These are phyloP conservation scores for Mitragyna speciosa DNA, from an alignment of 257 asterid genomes.

Conservation along the genomic window DNA sequence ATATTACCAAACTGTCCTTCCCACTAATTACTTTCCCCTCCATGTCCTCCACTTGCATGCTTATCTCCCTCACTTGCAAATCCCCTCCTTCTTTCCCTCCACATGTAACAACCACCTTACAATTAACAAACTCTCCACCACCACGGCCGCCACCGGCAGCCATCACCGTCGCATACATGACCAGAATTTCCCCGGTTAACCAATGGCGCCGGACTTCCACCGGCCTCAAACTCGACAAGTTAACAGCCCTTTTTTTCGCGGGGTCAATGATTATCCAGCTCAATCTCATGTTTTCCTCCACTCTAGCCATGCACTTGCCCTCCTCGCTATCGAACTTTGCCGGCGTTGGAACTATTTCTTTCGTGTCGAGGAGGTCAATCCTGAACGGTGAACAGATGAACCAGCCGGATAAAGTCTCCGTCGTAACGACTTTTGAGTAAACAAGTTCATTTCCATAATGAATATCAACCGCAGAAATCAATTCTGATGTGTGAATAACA, in stretches of 20 bases:
- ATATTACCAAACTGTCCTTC: slow-evolving; percentile 48
- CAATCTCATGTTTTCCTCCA: slow-evolving; percentile 45
- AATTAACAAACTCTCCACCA: slow-evolving; percentile 40
- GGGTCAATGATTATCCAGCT: slow-evolving; percentile 82
- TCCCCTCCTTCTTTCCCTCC: slow-evolving; percentile 57
- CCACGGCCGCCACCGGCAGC: slow-evolving; percentile 26
- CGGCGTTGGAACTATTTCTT: slow-evolving; percentile 53
- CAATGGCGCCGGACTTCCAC: slow-evolving; percentile 66
- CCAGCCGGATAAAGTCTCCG: slow-evolving; percentile 59
- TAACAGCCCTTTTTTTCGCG: slow-evolving; percentile 45
- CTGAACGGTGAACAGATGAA: slow-evolving; percentile 57
- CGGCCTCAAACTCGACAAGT: slow-evolving; percentile 55
- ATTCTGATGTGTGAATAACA: slow-evolving; percentile 9
- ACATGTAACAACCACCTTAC: slow-evolving; percentile 61
- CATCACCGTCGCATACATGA: slow-evolving; percentile 51
- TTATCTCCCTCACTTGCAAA: slow-evolving; percentile 55
- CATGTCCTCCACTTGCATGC: slow-evolving; percentile 77
- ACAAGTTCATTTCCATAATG: slow-evolving; percentile 38
- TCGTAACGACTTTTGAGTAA: slow-evolving; percentile 43
- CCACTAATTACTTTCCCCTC: slow-evolving; percentile 64
- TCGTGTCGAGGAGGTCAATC: slow-evolving; percentile 47
- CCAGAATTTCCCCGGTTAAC: slow-evolving; percentile 58
- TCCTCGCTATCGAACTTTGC: slow-evolving; percentile 43
- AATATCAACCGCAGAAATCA: slow-evolving; percentile 75
- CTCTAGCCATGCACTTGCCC: slow-evolving; percentile 27